Conservation (phyloP, 257 asterid genomes). For the Nicotiana undulata region DNA sequence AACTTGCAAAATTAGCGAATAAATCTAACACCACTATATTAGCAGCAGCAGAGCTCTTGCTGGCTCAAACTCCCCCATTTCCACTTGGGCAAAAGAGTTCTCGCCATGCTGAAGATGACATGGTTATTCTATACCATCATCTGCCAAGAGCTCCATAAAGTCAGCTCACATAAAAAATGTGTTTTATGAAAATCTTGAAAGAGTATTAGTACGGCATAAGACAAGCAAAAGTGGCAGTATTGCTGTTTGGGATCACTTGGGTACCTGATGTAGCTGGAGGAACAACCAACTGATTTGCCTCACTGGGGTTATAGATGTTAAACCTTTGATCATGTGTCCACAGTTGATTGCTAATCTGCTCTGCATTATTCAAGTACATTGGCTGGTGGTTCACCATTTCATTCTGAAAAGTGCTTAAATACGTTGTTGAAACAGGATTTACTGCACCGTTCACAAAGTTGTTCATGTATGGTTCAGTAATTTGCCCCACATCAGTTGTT, state of each 20-base stretch:
- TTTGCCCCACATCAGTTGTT: conserved; percentile 24
- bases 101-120: conserved; percentile 46
- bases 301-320: conserved; percentile 26
- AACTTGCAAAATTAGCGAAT: conserved; percentile 40
- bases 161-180: conserved; percentile 28
- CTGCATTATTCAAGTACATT: conserved; percentile 23
- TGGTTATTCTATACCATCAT: conserved; percentile 44
- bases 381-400: conserved; percentile 27
- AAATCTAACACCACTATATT: conserved; percentile 17
- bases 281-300: conserved; percentile 27
- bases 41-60: conserved; percentile 66
- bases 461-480: conserved; percentile 22
- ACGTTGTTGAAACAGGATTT: conserved; percentile 8
- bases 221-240: conserved; percentile 27
- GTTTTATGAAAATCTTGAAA: neutral
- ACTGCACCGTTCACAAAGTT: conserved; percentile 16
- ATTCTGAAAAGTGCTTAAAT: conserved; percentile 6
- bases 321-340: conserved; percentile 45
- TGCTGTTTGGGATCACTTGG: conserved; percentile 20
- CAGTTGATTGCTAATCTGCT: conserved; percentile 27
- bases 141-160: conserved; percentile 69
- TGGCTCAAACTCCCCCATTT: conserved; percentile 88
- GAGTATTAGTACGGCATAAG: conserved; percentile 14
- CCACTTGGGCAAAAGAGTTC: conserved; percentile 84
- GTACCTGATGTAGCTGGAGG: conserved; percentile 66